A percentile compares a stretch with the other conserved stretches of the same genome.
Evolutionary conservation across 2,329 filamentous ascomycete species (phyloP).

Genomic region (Pezicula rhizophila): DNA sequence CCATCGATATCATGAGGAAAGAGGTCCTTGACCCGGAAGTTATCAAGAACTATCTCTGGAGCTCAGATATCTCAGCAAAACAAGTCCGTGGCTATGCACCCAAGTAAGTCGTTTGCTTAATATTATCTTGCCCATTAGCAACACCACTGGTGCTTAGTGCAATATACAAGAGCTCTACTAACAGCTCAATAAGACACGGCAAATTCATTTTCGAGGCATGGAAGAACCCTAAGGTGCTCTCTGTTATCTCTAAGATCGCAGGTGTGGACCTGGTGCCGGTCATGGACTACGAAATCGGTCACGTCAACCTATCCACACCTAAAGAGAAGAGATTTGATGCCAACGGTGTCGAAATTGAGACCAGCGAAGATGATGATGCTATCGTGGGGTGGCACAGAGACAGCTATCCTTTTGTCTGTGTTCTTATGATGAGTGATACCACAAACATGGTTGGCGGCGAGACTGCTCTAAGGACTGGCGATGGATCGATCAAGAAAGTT

Average conservation of each 20-base stretch:
- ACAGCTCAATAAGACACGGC: constrained; percentile 40
- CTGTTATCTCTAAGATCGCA: constrained; percentile 48
- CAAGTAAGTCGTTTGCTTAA: constrained; percentile 37
- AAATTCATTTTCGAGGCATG: constrained; percentile 60
- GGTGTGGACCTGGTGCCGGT: constrained; percentile 51
- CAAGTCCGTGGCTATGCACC: constrained; percentile 49
- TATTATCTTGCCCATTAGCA: not conserved
- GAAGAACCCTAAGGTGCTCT: constrained; percentile 48
- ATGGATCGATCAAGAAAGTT: constrained; percentile 37
- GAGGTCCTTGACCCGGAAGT: constrained; percentile 56
- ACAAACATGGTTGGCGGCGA: constrained; percentile 45
- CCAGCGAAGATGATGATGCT: constrained; percentile 28
- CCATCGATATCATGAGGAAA: constrained; percentile 53
- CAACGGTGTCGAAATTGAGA: constrained; percentile 17
- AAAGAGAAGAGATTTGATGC: constrained; percentile 19
- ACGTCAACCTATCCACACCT: constrained; percentile 48
- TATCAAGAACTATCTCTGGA: constrained; percentile 48
- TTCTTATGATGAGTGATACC: constrained; percentile 44
- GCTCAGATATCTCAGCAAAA: constrained; percentile 51
- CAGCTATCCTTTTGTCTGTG: constrained; percentile 45
- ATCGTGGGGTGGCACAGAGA: constrained; percentile 44
- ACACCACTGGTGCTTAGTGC: not conserved
- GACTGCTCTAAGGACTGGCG: constrained; percentile 54
- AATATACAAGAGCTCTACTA: constrained; percentile 3
- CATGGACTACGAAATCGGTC: constrained; percentile 52